Conservation (phyloP, 805 yeast genomes). For the Candida parachauliodes region DNA sequence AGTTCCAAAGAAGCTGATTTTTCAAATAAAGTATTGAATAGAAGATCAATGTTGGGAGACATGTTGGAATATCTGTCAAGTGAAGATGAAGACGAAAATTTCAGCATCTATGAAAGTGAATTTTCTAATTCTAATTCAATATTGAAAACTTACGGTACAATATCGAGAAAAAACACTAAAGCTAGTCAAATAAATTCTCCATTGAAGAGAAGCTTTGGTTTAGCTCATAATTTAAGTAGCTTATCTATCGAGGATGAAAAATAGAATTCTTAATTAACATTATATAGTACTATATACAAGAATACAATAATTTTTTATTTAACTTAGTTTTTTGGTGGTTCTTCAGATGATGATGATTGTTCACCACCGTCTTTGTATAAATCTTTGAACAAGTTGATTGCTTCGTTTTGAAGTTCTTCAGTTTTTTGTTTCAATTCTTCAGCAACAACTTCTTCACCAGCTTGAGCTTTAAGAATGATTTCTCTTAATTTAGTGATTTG, state of each 20-base stretch:
- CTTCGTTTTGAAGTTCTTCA: constrained; percentile 70
- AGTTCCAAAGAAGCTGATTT: constrained; percentile 20
- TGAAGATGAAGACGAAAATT: constrained; percentile 4
- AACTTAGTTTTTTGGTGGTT: constrained; percentile 29
- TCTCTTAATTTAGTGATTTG: constrained; percentile 60
- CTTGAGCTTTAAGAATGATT: constrained; percentile 60
- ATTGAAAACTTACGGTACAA: constrained; percentile 9
- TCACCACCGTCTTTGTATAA: constrained; percentile 31
- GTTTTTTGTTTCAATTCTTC: constrained; percentile 67
- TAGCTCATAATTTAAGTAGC: constrained; percentile 7
- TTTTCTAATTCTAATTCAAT: neutral
- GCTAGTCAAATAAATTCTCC: neutral
- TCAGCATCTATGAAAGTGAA: neutral
- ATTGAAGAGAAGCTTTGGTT: constrained; percentile 6
- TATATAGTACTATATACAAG: neutral
- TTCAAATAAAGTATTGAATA: constrained; percentile 22
- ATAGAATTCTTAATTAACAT: too few relatives aligned
- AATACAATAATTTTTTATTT: neutral
- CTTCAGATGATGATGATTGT: constrained; percentile 17
- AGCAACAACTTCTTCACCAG: constrained; percentile 59
- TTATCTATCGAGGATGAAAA: too few relatives aligned
- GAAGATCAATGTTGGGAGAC: constrained; percentile 41
- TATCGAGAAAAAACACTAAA: neutral
- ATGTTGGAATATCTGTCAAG: constrained; percentile 42
- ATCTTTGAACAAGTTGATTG: constrained; percentile 75